A percentile compares a stretch with the other conserved stretches of the same genome.
Evolutionary conservation across 192 early-diverging fungal genomes (phyloP).

Genomic region (Coemansia sp.): DNA sequence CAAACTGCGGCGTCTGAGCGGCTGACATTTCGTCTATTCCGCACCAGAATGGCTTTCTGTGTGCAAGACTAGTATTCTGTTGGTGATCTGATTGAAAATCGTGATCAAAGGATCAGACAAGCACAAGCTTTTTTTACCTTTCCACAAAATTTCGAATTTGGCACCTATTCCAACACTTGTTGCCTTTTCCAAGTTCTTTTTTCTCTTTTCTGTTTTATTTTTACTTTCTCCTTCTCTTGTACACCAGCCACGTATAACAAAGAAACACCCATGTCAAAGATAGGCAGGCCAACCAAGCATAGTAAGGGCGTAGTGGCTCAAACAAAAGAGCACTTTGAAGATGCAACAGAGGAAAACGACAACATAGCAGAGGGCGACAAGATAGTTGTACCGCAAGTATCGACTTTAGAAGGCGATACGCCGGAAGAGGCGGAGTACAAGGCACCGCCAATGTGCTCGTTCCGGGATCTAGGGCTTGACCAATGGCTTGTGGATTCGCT

Average conservation of each 20-base stretch:
- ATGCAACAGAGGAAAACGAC: conserved; percentile 17
- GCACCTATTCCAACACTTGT: too few relatives aligned
- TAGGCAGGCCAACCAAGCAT: conserved; percentile 4
- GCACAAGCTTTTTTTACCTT: too few relatives aligned
- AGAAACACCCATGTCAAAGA: not conserved
- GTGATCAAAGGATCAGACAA: too few relatives aligned
- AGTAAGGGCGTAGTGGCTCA: not conserved
- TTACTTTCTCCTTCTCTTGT: not conserved
- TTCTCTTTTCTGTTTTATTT: not conserved
- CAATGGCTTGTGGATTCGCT: conserved; percentile 83
- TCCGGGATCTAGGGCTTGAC: conserved; percentile 76
- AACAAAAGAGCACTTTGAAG: too few relatives aligned
- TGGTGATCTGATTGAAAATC: too few relatives aligned
- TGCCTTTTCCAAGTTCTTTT: too few relatives aligned
- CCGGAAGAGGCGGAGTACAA: conserved; percentile 31
- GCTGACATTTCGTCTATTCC: too few relatives aligned
- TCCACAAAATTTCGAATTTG: too few relatives aligned
- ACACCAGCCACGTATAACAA: not conserved
- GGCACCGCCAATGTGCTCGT: conserved; percentile 55
- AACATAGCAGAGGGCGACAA: conserved; percentile 23
- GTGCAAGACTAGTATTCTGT: too few relatives aligned
- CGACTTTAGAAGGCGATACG: conserved; percentile 32
- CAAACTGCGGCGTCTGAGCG: too few relatives aligned
- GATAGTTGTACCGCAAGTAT: not conserved
- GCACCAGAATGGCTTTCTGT: too few relatives aligned